phyloP scores from a whole-genome alignment of 2,329 filamentous ascomycete genomes.

The Exophiala sp. region DNA sequence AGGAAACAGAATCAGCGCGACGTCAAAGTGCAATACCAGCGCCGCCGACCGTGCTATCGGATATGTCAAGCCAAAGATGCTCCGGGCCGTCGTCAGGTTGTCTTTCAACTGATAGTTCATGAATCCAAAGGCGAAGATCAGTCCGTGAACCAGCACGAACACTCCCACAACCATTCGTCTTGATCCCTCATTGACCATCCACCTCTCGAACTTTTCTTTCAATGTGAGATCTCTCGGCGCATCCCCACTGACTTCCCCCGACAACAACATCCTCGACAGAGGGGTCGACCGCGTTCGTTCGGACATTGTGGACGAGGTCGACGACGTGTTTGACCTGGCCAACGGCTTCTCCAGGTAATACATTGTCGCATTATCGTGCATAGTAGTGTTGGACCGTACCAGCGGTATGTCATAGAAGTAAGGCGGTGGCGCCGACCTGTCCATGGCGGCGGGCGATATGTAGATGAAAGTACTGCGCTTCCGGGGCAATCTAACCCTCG shows the following conservation, averaged over 20 bases:
- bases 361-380: constrained; percentile 26
- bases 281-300: constrained; percentile 78
- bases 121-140: constrained; percentile 75
- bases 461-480: constrained; percentile 8
- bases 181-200: constrained; percentile 88
- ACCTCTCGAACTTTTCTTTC: constrained; percentile 69
- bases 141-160: constrained; percentile 65
- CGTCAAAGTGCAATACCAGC: constrained; percentile 72
- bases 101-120: constrained; percentile 74
- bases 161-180: constrained; percentile 73
- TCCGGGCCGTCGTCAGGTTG: constrained; percentile 59
- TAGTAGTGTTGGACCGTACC: constrained; percentile 26
- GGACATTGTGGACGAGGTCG: constrained; percentile 23
- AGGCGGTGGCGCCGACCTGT: constrained; percentile 11
- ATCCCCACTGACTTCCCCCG: constrained; percentile 73
- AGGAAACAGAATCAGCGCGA: constrained; percentile 63
- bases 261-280: constrained; percentile 73
- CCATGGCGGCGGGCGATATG: constrained; percentile 16
- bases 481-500: constrained; percentile 7
- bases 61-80: constrained; percentile 68
- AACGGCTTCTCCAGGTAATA: constrained; percentile 29
- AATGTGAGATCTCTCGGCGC: constrained; percentile 61
- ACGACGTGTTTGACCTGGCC: constrained; percentile 21
- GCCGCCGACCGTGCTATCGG: constrained; percentile 70
- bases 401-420: constrained; percentile 27